Base-by-base conservation (phyloP, 1,139 yeast species). In the Hemisphaericaspora subhashii region DNA sequence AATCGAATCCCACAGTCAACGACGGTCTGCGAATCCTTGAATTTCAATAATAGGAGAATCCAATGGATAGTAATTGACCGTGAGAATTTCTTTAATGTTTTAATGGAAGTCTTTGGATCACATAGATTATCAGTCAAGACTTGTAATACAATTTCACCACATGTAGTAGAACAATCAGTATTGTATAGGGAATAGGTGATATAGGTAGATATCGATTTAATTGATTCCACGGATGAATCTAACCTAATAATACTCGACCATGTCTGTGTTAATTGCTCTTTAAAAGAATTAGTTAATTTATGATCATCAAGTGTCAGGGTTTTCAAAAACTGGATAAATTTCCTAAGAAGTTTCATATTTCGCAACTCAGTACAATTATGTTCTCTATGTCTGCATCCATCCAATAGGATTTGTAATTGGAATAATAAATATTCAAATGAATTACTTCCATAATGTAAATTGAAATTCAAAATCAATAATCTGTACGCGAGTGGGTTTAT, bases 11-110 rank as follows among this genome's bases (percentile, higher is more conserved):
- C 75, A 42, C 72, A 58, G 25, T 66, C 61, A 1, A 77, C 73
- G 5, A 77, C 74, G 10, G 62, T 59, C 5, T 67, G 62, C 2
- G 63, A 46, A 29, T 45, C 42, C 13, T 66, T 64, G 33, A 50
- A 57, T 31, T 73, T 72, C 27, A 86, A 52, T 3, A 83, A 57
- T 23, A 83, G 58, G n/a, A 85, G 57, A 2, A 82, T 63, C 84
- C 89, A 81, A 53, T 83, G 84, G 3, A 81, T 70, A 1, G 86
- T 77, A 5, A 84, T 69, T 0, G 84, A 68, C 35, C 79, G 68
- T 10, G 81, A 71, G 32, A 83, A 65, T 46, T 74, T 76, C 50
- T 72, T 66, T 37, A 72, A 51, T 7, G 63, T 54, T 37, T 67
- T 70, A 12, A 66, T 58, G 0, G 68, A 59, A 0, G 69, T 58